These are phyloP conservation scores for Silene vulgaris DNA, from an alignment of 179 eudicot species.

Conservation along the genomic window DNA sequence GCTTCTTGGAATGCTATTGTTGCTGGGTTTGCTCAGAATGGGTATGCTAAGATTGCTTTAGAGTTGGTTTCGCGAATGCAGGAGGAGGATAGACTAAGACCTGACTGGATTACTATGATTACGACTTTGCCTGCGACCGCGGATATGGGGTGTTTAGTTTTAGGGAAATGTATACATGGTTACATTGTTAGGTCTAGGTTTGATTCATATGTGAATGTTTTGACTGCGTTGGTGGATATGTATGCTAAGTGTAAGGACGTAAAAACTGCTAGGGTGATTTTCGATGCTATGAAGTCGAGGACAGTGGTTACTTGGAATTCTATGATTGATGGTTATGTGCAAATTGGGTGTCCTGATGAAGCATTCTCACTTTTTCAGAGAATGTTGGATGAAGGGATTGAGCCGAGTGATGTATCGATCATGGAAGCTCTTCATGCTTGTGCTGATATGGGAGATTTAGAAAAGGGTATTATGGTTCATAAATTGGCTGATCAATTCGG, in stretches of 20 bases:
- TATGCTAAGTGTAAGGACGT: conserved; percentile 56
- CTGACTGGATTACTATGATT: conserved; percentile 49
- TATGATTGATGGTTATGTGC: conserved; percentile 66
- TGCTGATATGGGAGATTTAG: conserved; percentile 43
- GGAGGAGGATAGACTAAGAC: conserved; percentile 38
- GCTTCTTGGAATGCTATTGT: conserved; percentile 65
- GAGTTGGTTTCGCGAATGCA: conserved; percentile 51
- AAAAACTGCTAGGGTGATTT: conserved; percentile 43
- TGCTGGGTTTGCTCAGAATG: conserved; percentile 64
- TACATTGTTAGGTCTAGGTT: conserved; percentile 51
- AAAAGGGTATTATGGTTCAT: conserved; percentile 48
- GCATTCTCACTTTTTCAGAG: conserved; percentile 45
- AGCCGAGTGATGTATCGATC: conserved; percentile 53
- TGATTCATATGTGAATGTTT: conserved; percentile 40
- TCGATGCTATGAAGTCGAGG: conserved; percentile 43
- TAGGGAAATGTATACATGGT: conserved; percentile 57
- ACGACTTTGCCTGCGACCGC: conserved; percentile 54
- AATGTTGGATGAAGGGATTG: conserved; percentile 57
- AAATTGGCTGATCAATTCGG: conserved; percentile 32
- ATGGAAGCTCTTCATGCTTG: conserved; percentile 65
- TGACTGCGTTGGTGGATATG: conserved; percentile 62
- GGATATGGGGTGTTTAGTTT: conserved; percentile 39
- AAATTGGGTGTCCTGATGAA: conserved; percentile 48
- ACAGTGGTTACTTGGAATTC: conserved; percentile 67
- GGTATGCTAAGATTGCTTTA: conserved; percentile 44